Percentiles rank a stretch among this genome's conserved stretches.
These are phyloP conservation scores for Ophiosphaerella korrae DNA, from an alignment of 2,329 filamentous ascomycete genomes.

Conservation along the genomic window DNA sequence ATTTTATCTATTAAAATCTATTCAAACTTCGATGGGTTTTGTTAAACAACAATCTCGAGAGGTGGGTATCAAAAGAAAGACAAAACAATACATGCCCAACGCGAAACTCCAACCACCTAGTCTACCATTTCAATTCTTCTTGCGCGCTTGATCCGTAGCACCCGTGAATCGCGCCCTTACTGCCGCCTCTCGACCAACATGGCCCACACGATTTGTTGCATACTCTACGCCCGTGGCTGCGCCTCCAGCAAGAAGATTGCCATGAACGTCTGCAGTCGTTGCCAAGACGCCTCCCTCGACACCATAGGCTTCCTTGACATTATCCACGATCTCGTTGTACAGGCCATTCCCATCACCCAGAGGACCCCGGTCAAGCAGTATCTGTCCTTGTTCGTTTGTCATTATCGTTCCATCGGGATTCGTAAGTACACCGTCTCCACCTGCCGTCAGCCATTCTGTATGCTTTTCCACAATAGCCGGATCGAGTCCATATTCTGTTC, in stretches of 20 bases:
- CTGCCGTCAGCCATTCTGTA: background rate
- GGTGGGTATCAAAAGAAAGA: too few species aligned
- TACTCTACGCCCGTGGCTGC: background rate
- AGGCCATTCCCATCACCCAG: background rate
- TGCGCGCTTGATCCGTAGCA: background rate
- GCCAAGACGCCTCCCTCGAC: background rate
- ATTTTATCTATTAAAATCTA: too few species aligned
- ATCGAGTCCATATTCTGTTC: background rate
- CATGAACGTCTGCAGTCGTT: background rate
- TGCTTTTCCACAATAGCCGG: background rate
- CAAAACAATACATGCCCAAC: too few species aligned
- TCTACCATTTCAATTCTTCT: background rate
- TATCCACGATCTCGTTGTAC: background rate
- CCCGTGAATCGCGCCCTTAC: too few species aligned
- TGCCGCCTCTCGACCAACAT: background rate
- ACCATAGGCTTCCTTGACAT: background rate
- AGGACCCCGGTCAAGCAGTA: conserved; percentile 80
- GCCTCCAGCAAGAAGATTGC: background rate
- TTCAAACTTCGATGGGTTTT: too few species aligned
- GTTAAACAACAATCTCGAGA: background rate
- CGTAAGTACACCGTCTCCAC: background rate
- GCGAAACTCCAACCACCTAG: background rate
- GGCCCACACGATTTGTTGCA: background rate
- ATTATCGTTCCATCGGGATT: conserved; percentile 71
- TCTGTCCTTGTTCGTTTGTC: conserved; percentile 94